Percentiles rank a stretch among this genome's conserved stretches.
Conservation (phyloP, 2,329 filamentous ascomycete species). For the Phoma sp. region DNA sequence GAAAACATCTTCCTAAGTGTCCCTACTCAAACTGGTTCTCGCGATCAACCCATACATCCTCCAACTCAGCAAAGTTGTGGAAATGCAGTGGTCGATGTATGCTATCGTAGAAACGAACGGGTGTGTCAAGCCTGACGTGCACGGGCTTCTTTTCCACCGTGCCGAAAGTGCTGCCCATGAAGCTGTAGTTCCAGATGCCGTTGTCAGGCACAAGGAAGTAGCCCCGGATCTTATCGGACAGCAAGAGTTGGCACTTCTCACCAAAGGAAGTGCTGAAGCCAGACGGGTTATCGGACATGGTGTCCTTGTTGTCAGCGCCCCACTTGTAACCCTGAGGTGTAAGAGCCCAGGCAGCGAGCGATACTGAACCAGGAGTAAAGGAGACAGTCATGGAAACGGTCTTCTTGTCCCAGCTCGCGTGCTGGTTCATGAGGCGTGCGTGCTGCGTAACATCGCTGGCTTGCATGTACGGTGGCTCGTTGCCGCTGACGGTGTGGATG, state of each 20-base stretch:
- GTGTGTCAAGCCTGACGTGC: constrained; percentile 93
- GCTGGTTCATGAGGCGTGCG: constrained; percentile 84
- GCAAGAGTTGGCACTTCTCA: constrained; percentile 90
- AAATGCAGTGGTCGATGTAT: constrained; percentile 94
- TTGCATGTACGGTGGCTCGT: constrained; percentile 96
- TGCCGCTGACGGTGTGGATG: constrained; percentile 94
- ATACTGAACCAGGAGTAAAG: constrained; percentile 96
- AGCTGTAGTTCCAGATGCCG: constrained; percentile 95
- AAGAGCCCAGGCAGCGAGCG: constrained; percentile 89
- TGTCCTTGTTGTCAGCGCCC: constrained; percentile 95
- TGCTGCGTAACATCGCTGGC: constrained; percentile 94
- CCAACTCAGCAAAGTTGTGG: constrained; percentile 94
- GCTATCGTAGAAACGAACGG: constrained; percentile 86
- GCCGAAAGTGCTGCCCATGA: constrained; percentile 90
- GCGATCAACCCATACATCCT: constrained; percentile 95
- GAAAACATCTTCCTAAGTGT: neutral
- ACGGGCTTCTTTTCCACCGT: constrained; percentile 89
- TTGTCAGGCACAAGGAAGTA: constrained; percentile 96
- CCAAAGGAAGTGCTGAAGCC: constrained; percentile 93
- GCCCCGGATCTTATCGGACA: constrained; percentile 91
- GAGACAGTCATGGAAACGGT: constrained; percentile 94
- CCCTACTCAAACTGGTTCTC: constrained; percentile 86
- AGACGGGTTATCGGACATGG: constrained; percentile 88
- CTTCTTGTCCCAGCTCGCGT: constrained; percentile 84
- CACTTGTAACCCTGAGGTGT: constrained; percentile 94